phyloP scores from a whole-genome alignment of 2,329 filamentous ascomycete species.

The Neofusicoccum cordaticola region DNA sequence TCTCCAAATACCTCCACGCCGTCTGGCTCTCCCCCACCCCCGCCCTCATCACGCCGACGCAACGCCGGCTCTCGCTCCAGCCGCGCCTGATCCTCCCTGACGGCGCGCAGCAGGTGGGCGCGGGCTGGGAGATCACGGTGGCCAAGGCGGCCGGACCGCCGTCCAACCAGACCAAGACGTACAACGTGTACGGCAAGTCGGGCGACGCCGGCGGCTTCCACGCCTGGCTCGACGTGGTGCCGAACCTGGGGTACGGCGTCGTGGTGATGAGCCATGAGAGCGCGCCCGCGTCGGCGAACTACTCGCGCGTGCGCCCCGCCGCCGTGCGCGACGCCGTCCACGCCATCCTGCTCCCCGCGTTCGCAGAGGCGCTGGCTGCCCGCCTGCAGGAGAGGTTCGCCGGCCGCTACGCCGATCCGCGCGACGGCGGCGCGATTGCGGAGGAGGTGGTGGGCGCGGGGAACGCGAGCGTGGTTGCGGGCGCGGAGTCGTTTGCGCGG shows the following conservation, averaged over 20 bases:
- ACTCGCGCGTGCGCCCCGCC: slow-evolving; percentile 22
- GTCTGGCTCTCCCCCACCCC: slow-evolving; percentile 27
- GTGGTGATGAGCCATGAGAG: slow-evolving; percentile 21
- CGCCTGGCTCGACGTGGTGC: slow-evolving; percentile 30
- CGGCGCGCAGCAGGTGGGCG: slow-evolving; percentile 28
- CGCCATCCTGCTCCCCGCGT: slow-evolving; percentile 27
- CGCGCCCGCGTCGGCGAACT: slow-evolving; percentile 13
- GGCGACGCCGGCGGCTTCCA: slow-evolving; percentile 33
- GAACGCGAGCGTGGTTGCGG: not conserved
- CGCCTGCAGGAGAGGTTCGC: slow-evolving; percentile 23
- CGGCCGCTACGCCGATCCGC: slow-evolving; percentile 24
- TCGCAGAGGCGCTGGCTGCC: slow-evolving; percentile 24
- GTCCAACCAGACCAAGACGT: slow-evolving; percentile 18
- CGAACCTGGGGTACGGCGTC: slow-evolving; percentile 31
- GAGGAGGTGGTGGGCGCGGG: slow-evolving; percentile 20
- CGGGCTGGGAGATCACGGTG: slow-evolving; percentile 30
- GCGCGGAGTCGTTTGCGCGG: slow-evolving; percentile 17
- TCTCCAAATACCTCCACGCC: slow-evolving; percentile 25
- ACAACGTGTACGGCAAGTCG: slow-evolving; percentile 31
- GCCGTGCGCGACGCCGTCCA: slow-evolving; percentile 23
- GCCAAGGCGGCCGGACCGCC: not conserved
- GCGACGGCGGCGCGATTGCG: slow-evolving; percentile 22
- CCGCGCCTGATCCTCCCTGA: slow-evolving; percentile 26
- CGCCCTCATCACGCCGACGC: slow-evolving; percentile 25
- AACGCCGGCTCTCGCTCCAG: slow-evolving; percentile 27